These are phyloP conservation scores for Chlorella sp. DNA, from an alignment of 139 green algal genomes.

Conservation along the genomic window DNA sequence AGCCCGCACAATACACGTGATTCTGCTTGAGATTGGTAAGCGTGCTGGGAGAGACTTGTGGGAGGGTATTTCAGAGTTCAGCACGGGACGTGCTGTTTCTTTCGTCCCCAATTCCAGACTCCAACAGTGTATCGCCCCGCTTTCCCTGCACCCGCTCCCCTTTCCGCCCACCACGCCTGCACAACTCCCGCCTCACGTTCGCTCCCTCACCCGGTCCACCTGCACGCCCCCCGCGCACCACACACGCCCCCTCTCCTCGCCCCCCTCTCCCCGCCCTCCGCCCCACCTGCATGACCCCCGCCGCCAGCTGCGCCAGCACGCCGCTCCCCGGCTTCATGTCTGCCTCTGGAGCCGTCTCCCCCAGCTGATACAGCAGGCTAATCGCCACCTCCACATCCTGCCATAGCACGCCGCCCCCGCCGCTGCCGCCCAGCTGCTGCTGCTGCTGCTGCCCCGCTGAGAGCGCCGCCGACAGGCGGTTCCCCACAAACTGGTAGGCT, in stretches of 20 bases:
- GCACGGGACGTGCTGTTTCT: background rate
- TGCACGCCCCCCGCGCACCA: background rate
- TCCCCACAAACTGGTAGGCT: constrained; percentile 63
- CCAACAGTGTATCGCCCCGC: background rate
- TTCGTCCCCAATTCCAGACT: background rate
- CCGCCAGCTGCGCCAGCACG: constrained; percentile 60
- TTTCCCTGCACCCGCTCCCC: background rate
- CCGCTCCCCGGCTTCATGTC: constrained; percentile 65
- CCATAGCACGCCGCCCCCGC: constrained; percentile 22
- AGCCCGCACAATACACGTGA: too few species aligned
- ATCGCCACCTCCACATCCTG: constrained; percentile 83
- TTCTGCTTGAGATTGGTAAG: too few species aligned
- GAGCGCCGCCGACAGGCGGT: constrained; percentile 52
- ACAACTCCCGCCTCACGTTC: background rate
- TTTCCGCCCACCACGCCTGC: background rate
- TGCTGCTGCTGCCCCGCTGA: background rate
- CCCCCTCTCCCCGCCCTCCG: background rate
- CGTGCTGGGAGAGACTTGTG: too few species aligned
- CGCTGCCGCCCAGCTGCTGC: background rate
- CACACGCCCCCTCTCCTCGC: too few species aligned
- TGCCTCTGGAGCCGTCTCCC: constrained; percentile 81
- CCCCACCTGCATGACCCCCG: constrained; percentile 58
- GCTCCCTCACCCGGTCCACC: background rate
- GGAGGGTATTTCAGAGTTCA: too few species aligned
- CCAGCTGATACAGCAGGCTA: constrained; percentile 84